Evolutionary conservation across 495 filamentous ascomycete species (phyloP).

Genomic region (Filosporella fistucella): DNA sequence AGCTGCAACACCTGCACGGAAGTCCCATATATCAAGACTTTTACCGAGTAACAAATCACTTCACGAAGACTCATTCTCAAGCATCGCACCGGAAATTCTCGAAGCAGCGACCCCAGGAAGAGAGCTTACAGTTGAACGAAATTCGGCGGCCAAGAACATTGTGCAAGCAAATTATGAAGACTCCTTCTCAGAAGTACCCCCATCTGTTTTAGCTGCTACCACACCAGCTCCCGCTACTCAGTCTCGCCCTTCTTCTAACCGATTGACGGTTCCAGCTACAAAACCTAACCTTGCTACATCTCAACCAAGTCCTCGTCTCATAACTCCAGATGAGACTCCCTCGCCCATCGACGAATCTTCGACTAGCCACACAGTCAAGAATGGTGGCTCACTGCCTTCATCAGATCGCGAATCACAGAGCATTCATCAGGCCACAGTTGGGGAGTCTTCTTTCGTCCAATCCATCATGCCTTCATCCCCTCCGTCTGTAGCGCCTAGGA

Average conservation of each 20-base stretch:
- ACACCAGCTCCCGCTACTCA: slow-evolving; percentile 33
- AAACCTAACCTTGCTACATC: background rate
- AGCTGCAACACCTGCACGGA: slow-evolving; percentile 18
- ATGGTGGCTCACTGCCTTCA: no score
- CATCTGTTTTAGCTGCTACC: slow-evolving; percentile 39
- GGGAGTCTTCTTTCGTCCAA: slow-evolving; percentile 7
- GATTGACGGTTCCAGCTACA: slow-evolving; percentile 7
- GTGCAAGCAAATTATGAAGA: no score
- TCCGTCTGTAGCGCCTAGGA: slow-evolving; percentile 19
- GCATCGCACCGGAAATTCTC: no score
- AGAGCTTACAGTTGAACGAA: no score
- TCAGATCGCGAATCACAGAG: background rate
- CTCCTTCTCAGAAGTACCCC: slow-evolving; percentile 47
- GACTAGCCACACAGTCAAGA: background rate
- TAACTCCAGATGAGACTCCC: slow-evolving; percentile 51
- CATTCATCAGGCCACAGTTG: background rate
- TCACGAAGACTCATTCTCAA: no score
- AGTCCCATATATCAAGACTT: slow-evolving; percentile 1
- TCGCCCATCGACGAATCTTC: slow-evolving; percentile 36
- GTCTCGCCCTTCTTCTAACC: background rate
- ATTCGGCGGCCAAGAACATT: no score
- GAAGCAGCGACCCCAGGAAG: background rate
- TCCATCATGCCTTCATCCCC: slow-evolving; percentile 23
- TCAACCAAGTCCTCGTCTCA: slow-evolving; percentile 29
- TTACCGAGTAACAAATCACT: no score